Evolutionary conservation across 2,329 filamentous ascomycete species (phyloP).

Genomic region (Pyrenophora graminea): DNA sequence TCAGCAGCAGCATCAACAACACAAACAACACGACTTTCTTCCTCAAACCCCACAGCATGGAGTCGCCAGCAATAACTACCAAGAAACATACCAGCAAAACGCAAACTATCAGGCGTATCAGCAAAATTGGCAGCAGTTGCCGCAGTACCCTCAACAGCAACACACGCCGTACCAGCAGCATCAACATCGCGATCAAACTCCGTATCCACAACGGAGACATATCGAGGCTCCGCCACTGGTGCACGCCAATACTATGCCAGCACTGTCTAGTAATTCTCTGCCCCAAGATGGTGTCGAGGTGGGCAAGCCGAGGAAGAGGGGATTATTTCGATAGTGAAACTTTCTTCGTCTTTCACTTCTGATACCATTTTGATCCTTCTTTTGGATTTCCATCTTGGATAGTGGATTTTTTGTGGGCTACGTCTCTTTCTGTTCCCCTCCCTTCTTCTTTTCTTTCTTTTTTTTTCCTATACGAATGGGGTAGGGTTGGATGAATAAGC

Average conservation of each 20-base stretch:
- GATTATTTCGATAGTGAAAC: conserved; percentile 19
- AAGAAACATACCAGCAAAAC: not conserved
- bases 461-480: not conserved
- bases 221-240: conserved; percentile 27
- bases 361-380: not conserved
- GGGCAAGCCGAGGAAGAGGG: conserved; percentile 25
- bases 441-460: not conserved
- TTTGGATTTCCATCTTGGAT: not conserved
- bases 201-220: conserved; percentile 16
- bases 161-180: conserved; percentile 11
- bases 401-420: no score
- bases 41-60: conserved; percentile 43
- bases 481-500: no score
- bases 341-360: not conserved
- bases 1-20: conserved; percentile 6
- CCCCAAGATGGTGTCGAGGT: conserved; percentile 16
- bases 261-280: conserved; percentile 12
- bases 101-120: conserved; percentile 12
- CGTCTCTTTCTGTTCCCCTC: not conserved
- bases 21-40: conserved; percentile 24
- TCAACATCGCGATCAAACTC: conserved; percentile 16
- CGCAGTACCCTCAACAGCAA: no score
- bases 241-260: conserved; percentile 38
- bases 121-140: conserved; percentile 8
- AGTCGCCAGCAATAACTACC: conserved; percentile 21